phyloP scores from a whole-genome alignment of 1,139 yeast genomes.

The Taiozyma sp. region DNA sequence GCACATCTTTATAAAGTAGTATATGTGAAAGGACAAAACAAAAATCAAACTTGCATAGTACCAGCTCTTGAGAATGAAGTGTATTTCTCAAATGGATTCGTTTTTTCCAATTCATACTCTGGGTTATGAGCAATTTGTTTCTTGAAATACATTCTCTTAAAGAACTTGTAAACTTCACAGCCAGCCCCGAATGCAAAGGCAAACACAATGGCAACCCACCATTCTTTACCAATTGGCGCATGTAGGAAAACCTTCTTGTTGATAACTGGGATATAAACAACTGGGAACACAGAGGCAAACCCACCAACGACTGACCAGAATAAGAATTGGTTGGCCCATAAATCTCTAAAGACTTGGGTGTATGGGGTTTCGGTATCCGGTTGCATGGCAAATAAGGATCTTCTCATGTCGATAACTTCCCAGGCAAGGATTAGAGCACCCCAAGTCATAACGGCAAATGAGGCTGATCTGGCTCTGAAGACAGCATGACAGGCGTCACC shows the following conservation, averaged over 20 bases:
- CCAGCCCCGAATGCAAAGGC: slow-evolving; percentile 54
- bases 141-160: slow-evolving; percentile 55
- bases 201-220: slow-evolving; percentile 76
- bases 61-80: slow-evolving; percentile 48
- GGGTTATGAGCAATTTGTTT: slow-evolving; percentile 45
- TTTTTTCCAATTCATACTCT: slow-evolving; percentile 57
- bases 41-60: slow-evolving; percentile 15
- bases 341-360: slow-evolving; percentile 55
- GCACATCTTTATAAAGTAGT: neutral
- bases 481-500: slow-evolving; percentile 55
- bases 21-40: neutral
- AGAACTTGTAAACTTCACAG: slow-evolving; percentile 64
- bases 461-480: slow-evolving; percentile 74
- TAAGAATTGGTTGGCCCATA: slow-evolving; percentile 74
- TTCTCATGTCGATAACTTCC: slow-evolving; percentile 79
- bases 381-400: slow-evolving; percentile 73
- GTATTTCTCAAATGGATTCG: slow-evolving; percentile 61
- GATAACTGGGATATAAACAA: slow-evolving; percentile 84
- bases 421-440: slow-evolving; percentile 82
- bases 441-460: slow-evolving; percentile 90
- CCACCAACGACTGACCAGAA: slow-evolving; percentile 84
- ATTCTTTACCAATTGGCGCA: slow-evolving; percentile 70
- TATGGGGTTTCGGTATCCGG: slow-evolving; percentile 60
- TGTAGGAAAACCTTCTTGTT: slow-evolving; percentile 76
- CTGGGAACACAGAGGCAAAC: slow-evolving; percentile 71